Evolutionary conservation across 257 asterid genomes (phyloP).

Genomic region (Solanum verrucosum): DNA sequence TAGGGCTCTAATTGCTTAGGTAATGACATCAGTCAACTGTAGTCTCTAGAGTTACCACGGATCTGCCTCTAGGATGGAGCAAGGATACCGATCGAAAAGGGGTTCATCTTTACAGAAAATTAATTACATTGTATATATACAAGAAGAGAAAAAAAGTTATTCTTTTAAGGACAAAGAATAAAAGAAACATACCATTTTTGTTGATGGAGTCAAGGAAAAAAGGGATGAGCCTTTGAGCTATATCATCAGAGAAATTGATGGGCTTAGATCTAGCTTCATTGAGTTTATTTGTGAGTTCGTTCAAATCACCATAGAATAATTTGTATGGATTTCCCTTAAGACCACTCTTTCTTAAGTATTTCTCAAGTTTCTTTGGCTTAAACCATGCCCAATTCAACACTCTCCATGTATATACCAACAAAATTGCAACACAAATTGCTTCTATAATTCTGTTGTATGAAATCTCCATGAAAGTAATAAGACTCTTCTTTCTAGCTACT

Average conservation of each 20-base stretch:
- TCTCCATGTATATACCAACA: conserved; percentile 10
- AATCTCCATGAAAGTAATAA: conserved; percentile 9
- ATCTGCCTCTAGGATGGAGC: no score
- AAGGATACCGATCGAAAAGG: no score
- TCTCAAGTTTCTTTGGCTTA: conserved; percentile 22
- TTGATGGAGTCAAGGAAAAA: neutral
- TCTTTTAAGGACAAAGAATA: no score
- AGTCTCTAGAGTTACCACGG: neutral
- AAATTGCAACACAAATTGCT: neutral
- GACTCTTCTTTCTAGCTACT: neutral
- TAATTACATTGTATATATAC: no score
- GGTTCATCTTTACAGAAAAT: no score
- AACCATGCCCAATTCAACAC: conserved; percentile 26
- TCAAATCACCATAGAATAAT: conserved; percentile 22
- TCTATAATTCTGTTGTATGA: neutral
- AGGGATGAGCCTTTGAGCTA: conserved; percentile 21
- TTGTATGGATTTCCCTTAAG: conserved; percentile 24
- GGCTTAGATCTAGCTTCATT: conserved; percentile 25
- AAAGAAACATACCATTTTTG: conserved; percentile 21
- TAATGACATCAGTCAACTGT: no score
- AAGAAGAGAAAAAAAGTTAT: no score
- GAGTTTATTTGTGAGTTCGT: conserved; percentile 4
- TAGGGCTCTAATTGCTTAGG: no score
- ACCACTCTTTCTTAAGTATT: conserved; percentile 21
- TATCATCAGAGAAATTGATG: conserved; percentile 23